Percentiles rank a stretch among this genome's conserved stretches.
Conservation (phyloP, 139 green algal genomes). For the Chlamydomonas schloesseri region DNA sequence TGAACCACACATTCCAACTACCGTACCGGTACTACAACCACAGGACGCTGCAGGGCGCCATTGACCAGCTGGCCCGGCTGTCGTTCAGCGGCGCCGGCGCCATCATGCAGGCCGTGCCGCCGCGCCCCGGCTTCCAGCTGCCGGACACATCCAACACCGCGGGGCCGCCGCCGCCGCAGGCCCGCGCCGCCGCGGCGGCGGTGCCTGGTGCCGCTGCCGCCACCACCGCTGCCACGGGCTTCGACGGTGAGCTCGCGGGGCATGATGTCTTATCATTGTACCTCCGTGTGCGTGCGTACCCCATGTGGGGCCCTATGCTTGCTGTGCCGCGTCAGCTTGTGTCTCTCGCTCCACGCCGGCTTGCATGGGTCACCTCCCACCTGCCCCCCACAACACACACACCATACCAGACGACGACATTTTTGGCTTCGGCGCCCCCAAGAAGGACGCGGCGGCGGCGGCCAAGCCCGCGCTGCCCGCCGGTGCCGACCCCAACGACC, state of each 20-base stretch:
- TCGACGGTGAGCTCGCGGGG: neutral
- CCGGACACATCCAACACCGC: neutral
- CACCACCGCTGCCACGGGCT: neutral
- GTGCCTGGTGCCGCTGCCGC: no score
- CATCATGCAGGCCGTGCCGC: neutral
- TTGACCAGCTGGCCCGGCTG: slow-evolving; percentile 22
- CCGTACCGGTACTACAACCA: no score
- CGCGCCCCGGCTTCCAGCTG: slow-evolving; percentile 32
- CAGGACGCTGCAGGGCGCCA: slow-evolving; percentile 39
- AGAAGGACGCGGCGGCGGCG: neutral
- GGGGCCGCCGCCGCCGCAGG: neutral
- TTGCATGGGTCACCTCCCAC: no score
- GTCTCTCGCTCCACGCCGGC: no score
- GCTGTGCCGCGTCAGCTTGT: no score
- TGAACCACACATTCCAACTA: no score
- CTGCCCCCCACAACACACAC: neutral
- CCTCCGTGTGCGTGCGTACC: no score
- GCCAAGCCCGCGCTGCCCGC: neutral
- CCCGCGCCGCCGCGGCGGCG: no score
- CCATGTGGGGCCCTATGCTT: no score
- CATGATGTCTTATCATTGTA: no score
- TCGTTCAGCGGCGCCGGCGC: neutral
- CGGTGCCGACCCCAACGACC: slow-evolving; percentile 3
- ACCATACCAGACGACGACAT: neutral
- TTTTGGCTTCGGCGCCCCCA: neutral